Evolutionary conservation across 495 filamentous ascomycete genomes (phyloP).

Genomic region (Annulohypoxylon nitens): DNA sequence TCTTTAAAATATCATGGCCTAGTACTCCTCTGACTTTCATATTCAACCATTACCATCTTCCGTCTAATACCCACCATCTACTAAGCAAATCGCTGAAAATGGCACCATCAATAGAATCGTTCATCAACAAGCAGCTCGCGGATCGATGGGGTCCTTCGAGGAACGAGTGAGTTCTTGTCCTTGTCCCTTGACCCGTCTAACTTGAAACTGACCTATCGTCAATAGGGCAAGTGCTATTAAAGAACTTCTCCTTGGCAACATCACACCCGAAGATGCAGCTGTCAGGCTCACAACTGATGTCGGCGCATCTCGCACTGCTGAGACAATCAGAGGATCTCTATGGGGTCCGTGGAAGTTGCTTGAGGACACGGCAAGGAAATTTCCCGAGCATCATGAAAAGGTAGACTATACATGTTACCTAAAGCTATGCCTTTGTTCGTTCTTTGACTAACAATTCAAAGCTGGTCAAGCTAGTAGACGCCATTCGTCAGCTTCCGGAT

Average conservation of each 20-base stretch:
- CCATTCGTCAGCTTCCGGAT: slow-evolving; percentile 26
- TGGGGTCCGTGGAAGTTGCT: slow-evolving; percentile 29
- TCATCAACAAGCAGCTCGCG: slow-evolving; percentile 28
- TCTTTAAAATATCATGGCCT: slow-evolving; percentile 15
- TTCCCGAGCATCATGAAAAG: slow-evolving; percentile 27
- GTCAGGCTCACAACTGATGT: slow-evolving; percentile 21
- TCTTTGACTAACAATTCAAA: slow-evolving; percentile 20
- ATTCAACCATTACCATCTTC: slow-evolving; percentile 2
- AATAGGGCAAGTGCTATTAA: slow-evolving; percentile 29
- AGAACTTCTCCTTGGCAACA: slow-evolving; percentile 23
- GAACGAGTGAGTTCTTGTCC: slow-evolving; percentile 24
- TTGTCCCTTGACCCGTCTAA: neutral
- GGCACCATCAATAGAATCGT: slow-evolving; percentile 34
- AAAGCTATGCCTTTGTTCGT: neutral
- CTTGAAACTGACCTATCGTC: neutral
- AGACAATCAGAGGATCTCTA: neutral
- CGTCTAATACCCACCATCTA: neutral
- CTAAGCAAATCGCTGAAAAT: slow-evolving; percentile 11
- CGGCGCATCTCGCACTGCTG: slow-evolving; percentile 12
- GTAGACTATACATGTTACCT: slow-evolving; percentile 1
- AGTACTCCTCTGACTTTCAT: slow-evolving; percentile 14
- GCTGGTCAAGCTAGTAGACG: slow-evolving; percentile 29
- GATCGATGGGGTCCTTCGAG: slow-evolving; percentile 22
- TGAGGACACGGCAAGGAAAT: slow-evolving; percentile 30
- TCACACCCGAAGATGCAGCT: slow-evolving; percentile 27